Percentiles rank a stretch among this genome's conserved stretches.
phyloP scores from a whole-genome alignment of 2,329 filamentous ascomycete species.

The Colletotrichum navitas region DNA sequence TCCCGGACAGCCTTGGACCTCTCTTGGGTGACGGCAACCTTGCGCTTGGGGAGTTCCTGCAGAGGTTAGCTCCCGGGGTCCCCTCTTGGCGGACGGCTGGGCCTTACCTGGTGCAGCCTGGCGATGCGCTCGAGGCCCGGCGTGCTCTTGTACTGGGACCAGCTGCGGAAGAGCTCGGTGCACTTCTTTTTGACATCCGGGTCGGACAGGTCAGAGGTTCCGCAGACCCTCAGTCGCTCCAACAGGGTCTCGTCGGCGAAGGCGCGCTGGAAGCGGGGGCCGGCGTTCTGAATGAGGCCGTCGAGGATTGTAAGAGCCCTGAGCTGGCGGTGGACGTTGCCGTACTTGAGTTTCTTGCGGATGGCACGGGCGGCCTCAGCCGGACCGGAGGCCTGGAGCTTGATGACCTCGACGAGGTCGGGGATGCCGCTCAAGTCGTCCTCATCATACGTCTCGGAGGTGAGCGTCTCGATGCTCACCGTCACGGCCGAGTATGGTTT shows the following conservation, averaged over 20 bases:
- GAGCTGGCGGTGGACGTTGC: conserved; percentile 91
- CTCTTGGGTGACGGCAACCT: conserved; percentile 80
- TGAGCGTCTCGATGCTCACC: conserved; percentile 90
- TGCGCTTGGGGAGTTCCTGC: conserved; percentile 74
- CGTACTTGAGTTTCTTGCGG: conserved; percentile 99
- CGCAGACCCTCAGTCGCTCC: conserved; percentile 89
- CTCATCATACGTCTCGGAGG: conserved; percentile 88
- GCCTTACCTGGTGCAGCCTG: conserved; percentile 75
- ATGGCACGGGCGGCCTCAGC: conserved; percentile 91
- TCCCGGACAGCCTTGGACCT: conserved; percentile 87
- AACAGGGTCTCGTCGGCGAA: conserved; percentile 94
- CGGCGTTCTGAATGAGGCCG: conserved; percentile 94
- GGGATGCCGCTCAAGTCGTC: conserved; percentile 93
- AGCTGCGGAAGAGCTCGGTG: conserved; percentile 85
- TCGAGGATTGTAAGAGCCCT: conserved; percentile 91
- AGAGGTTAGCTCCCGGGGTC: background rate
- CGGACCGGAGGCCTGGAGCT: conserved; percentile 87
- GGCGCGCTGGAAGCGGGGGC: conserved; percentile 84
- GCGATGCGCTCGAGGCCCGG: conserved; percentile 85
- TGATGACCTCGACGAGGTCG: conserved; percentile 93
- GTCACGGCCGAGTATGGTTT: conserved; percentile 95
- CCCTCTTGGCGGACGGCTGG: background rate
- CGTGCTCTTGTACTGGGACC: conserved; percentile 87
- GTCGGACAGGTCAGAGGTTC: conserved; percentile 87
- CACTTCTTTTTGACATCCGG: conserved; percentile 89